Conservation (phyloP, 2,329 filamentous ascomycete genomes). For the Calonectria pseudoturangicola region DNA sequence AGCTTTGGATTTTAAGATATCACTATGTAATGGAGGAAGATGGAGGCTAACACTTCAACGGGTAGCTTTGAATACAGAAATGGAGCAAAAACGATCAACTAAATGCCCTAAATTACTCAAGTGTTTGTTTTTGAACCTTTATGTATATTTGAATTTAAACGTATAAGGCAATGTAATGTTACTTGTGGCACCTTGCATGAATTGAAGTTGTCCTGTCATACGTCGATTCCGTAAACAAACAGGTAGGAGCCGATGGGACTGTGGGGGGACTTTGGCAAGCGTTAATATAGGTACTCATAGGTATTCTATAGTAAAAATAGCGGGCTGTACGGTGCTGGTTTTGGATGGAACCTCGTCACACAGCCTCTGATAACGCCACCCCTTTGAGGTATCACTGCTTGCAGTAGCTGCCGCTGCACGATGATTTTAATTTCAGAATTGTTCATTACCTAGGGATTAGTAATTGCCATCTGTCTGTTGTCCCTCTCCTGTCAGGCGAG, state of each 20-base stretch:
- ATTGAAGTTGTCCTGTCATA: not conserved
- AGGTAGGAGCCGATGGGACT: not conserved
- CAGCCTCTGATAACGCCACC: not conserved
- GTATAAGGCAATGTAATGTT: not conserved
- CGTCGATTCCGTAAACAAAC: not conserved
- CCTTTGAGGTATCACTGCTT: not conserved
- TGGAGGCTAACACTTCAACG: slow-evolving; percentile 10
- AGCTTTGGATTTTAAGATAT: slow-evolving; percentile 23
- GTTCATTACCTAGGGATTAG: not conserved
- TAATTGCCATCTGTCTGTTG: not conserved
- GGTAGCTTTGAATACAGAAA: slow-evolving; percentile 16
- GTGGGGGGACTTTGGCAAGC: not conserved
- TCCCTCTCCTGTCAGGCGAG: not conserved
- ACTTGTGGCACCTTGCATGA: not conserved
- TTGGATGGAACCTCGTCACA: not conserved
- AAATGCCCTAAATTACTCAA: not conserved
- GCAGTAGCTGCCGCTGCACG: slow-evolving; percentile 4
- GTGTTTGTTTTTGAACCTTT: not conserved
- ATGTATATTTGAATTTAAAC: not conserved
- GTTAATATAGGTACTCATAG: not conserved
- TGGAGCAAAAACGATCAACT: not conserved
- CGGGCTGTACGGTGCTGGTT: not conserved
- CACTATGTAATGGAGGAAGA: slow-evolving; percentile 18
- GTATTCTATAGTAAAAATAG: not conserved
- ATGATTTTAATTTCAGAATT: not conserved